Percentiles rank a stretch among this genome's conserved stretches.
phyloP scores from a whole-genome alignment of 805 yeast species.

The Wickerhamiella bombiphila region DNA sequence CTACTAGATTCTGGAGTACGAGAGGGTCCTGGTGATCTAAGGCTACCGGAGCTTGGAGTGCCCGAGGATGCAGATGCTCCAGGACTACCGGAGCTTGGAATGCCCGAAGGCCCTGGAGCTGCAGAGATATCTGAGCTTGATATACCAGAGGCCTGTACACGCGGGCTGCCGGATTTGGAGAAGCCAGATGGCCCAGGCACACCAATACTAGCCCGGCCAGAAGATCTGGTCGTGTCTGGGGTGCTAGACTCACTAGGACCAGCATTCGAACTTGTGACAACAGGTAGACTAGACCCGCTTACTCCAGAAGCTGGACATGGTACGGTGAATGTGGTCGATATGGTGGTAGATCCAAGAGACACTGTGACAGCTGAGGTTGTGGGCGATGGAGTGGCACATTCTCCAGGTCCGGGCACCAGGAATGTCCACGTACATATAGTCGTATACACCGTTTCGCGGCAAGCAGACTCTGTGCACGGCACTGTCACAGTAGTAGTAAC shows the following conservation, averaged over 20 bases:
- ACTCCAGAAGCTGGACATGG: constrained; percentile 13
- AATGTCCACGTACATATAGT: constrained; percentile 9
- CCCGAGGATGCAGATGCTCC: no score
- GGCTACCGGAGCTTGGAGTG: no score
- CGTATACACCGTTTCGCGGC: constrained; percentile 5
- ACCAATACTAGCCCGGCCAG: neutral
- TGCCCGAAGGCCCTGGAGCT: no score
- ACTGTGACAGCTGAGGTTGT: constrained; percentile 6
- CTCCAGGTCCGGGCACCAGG: constrained; percentile 7
- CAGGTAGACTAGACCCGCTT: no score
- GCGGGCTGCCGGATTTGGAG: no score
- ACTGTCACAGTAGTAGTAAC: constrained; percentile 7
- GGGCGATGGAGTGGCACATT: constrained; percentile 6
- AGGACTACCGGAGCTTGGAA: no score
- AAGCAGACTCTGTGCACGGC: constrained; percentile 11
- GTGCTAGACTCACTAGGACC: neutral
- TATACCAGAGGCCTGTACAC: no score
- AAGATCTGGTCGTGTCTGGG: neutral
- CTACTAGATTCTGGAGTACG: no score
- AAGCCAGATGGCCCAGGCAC: no score
- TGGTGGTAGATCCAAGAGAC: constrained; percentile 7
- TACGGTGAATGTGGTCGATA: constrained; percentile 8
- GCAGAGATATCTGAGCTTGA: no score
- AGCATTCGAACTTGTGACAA: no score
- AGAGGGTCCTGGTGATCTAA: no score